Evolutionary conservation across 176 grass and related monocot genomes (phyloP), one percentile per base, ranked within the genome.

Genomic region (Pontederia crassipes): DNA sequence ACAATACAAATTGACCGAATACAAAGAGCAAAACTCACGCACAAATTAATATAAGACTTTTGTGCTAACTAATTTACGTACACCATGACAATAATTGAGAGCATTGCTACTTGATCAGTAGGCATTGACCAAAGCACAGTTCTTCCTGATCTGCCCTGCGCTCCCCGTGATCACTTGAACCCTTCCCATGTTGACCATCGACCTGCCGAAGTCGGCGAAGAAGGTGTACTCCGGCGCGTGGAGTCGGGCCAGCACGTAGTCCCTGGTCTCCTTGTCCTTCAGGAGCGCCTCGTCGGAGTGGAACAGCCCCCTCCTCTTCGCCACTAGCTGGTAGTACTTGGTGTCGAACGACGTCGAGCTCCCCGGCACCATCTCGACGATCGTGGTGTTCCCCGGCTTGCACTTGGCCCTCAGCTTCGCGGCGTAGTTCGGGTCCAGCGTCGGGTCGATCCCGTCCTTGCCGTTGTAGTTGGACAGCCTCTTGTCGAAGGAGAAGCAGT

Each of bases 281-380:
- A 95, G 77, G 20, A 95, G 78, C 12, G 78, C 81, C 74, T 79
- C 78, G 46, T 94, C 84, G 9, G 89, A 94, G 60, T 78, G 80
- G 77, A 95, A 85, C 7, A 95, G 68, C 2, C 68, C 89, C 58
- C 27, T 77, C 20, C 57, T 55, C 4, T 49, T 11, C 1, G 13
- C n/a, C 2, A 95, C 89, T 1, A 95, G 62, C 16, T 72, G 8
- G 55, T 84, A 95, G 71, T 95, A 88, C 20, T 68, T 27, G 8
- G 81, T 63, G 72, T 80, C 89, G 52, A 95, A 95, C 10, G 78
- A 78, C 8, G 48, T 77, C 1, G 85, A 95, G 81, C 89, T 88
- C 40, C 81, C 66, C 0, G 81, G 81, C 29, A 95, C 89, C 85
- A 95, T 95, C 74, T 79, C 75, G 40, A 93, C 74, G 60, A 82